These are phyloP conservation scores for Mycena galericulata DNA, from an alignment of 768 basidiomycete genomes.

Conservation along the genomic window DNA sequence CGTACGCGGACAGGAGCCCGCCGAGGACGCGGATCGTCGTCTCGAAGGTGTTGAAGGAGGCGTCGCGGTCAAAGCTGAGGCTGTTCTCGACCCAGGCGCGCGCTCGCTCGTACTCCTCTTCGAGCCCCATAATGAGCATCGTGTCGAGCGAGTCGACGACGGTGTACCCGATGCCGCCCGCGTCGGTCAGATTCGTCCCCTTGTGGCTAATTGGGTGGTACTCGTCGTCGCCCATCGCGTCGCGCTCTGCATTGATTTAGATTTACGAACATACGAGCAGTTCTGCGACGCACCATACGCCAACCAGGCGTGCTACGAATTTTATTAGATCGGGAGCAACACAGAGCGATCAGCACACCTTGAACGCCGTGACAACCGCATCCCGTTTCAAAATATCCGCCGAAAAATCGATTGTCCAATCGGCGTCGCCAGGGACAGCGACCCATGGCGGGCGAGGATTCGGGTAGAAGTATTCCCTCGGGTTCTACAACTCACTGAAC, in stretches of 20 bases:
- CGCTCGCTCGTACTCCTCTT: conserved; percentile 82
- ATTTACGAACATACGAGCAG: background rate
- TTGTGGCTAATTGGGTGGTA: conserved; percentile 84
- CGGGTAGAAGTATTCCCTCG: conserved; percentile 20
- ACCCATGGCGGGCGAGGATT: conserved; percentile 11
- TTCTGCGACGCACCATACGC: conserved; percentile 74
- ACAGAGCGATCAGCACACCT: conserved; percentile 55
- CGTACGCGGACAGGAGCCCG: conserved; percentile 87
- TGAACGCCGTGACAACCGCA: conserved; percentile 83
- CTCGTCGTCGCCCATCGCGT: conserved; percentile 93
- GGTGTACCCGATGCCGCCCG: conserved; percentile 89
- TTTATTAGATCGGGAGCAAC: conserved; percentile 18
- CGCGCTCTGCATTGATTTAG: conserved; percentile 65
- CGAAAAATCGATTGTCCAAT: conserved; percentile 38
- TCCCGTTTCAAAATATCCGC: conserved; percentile 74
- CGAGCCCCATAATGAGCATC: conserved; percentile 86
- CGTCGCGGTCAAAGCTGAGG: conserved; percentile 82
- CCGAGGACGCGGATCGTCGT: conserved; percentile 95
- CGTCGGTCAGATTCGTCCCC: conserved; percentile 82
- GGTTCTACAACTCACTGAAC: conserved; percentile 12
- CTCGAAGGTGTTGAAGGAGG: conserved; percentile 91
- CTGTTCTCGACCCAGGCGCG: conserved; percentile 78
- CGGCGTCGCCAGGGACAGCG: conserved; percentile 14
- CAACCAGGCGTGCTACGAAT: conserved; percentile 79
- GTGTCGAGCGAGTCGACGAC: conserved; percentile 91